phyloP scores from a whole-genome alignment of 1,284 basidiomycete genomes.

The Schizophyllum amplum region DNA sequence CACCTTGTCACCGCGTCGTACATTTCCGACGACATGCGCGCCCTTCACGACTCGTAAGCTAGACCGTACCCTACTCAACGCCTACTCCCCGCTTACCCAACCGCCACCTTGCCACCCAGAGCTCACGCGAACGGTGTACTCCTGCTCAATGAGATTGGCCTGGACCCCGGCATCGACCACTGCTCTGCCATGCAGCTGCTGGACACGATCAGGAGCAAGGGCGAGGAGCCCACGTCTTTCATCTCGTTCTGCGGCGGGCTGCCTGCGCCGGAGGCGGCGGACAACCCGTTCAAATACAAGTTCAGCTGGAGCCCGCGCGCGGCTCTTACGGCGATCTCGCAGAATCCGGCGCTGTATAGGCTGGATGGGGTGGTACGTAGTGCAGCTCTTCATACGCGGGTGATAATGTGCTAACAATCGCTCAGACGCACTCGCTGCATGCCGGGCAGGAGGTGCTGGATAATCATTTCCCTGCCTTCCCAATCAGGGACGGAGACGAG shows the following conservation, averaged over 20 bases:
- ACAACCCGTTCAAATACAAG: slow-evolving; percentile 78
- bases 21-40: slow-evolving; percentile 75
- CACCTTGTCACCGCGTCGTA: slow-evolving; percentile 94
- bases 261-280: slow-evolving; percentile 66
- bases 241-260: slow-evolving; percentile 92
- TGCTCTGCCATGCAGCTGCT: slow-evolving; percentile 82
- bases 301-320: slow-evolving; percentile 94
- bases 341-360: slow-evolving; percentile 72
- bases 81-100: slow-evolving; percentile 15
- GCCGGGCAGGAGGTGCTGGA: slow-evolving; percentile 45
- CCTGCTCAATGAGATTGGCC: slow-evolving; percentile 87
- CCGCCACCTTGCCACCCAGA: slow-evolving; percentile 26
- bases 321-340: slow-evolving; percentile 69
- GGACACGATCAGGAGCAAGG: slow-evolving; percentile 45
- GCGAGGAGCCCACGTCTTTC: slow-evolving; percentile 69
- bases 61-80: no score
- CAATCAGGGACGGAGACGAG: slow-evolving; percentile 45
- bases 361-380: slow-evolving; percentile 45
- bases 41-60: slow-evolving; percentile 63
- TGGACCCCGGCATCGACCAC: slow-evolving; percentile 96
- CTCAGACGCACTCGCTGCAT: slow-evolving; percentile 42
- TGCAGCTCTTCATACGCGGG: neutral
- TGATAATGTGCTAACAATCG: slow-evolving; percentile 3
- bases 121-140: slow-evolving; percentile 65
- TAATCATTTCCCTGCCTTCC: slow-evolving; percentile 55